Evolutionary conservation across 169 alveolate genomes (phyloP), one percentile per base, ranked within the genome.

Genomic region (Eimeria necatrix): DNA sequence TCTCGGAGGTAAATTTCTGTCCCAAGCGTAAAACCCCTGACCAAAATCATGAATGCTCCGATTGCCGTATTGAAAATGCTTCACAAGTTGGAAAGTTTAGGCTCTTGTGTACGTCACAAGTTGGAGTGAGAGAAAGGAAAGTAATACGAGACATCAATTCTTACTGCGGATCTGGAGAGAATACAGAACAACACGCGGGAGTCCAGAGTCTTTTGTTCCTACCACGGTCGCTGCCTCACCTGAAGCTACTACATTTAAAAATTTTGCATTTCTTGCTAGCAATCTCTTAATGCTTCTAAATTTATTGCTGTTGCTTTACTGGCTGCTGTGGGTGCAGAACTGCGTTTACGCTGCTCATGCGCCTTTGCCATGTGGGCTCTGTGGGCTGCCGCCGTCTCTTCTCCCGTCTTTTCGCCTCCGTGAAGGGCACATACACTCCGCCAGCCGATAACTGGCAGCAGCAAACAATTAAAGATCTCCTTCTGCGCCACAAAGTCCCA

Each of bases 301-400:
- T 9, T 49, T 41, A 20, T 20, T 74, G 0, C 59, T 74, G 85
- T 49, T 26, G 52, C 85, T 32, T 41, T 22, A 26, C 26, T 14
- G 32, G 85, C 32, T 74, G 85, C 85, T 74, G 52, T 49, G 22
- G 85, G 51, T 74, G 85, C 85, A 74, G 85, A 53, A 74, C 60
- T 48, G 85, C 85, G 22, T 74, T 74, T 48, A 74, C 85, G 60
- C 24, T 74, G 60, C 60, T 74, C 26, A 74, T 74, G 85, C 85
- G 85, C 8, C 60, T 74, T 4, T 74, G 85, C 59, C 85, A 74
- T 53, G 85, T 74, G 85, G 18, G 85, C n/a, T 74, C 85, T 26
- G 26, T 53, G 4, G 60, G 85, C 46, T 74, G 85, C 49, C 85
- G 85, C 0, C 85, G 85, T 3, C 46, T 74, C 16, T 74, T 74